Conservation (phyloP, 106 monocot species). For the Apostasia ramifera region DNA sequence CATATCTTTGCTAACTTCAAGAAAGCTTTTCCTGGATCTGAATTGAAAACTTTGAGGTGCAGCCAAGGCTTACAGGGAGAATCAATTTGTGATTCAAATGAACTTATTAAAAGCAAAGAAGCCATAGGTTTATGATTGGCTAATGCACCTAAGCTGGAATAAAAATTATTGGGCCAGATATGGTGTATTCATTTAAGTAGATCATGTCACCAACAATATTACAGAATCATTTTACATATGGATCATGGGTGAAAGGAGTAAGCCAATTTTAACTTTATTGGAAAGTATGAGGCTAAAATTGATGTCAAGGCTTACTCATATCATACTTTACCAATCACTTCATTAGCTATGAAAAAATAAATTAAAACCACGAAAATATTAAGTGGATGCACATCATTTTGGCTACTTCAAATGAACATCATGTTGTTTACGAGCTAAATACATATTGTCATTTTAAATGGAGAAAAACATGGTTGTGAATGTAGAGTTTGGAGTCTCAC, state of each 20-base stretch:
- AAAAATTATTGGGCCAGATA: not conserved
- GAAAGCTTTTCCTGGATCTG: not conserved
- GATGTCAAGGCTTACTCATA: not conserved
- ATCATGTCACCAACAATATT: not conserved
- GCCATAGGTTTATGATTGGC: not conserved
- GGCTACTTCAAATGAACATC: not conserved
- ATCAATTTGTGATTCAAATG: not conserved
- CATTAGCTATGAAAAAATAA: too few relatives aligned
- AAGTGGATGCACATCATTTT: not conserved
- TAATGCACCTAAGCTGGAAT: not conserved
- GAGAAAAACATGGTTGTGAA: not conserved
- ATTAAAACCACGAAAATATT: not conserved
- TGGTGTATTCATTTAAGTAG: not conserved
- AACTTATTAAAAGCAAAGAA: not conserved
- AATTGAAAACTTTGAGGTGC: not conserved
- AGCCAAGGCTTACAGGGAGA: not conserved
- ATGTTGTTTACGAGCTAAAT: not conserved
- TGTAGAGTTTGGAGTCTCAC: not conserved
- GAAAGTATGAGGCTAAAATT: not conserved
- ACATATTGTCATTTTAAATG: not conserved
- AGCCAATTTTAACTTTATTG: not conserved
- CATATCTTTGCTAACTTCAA: not conserved
- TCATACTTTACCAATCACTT: too few relatives aligned
- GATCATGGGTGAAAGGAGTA: not conserved
- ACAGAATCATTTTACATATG: not conserved